A percentile compares a stretch with the other conserved stretches of the same genome.
These are phyloP conservation scores for Glycyrrhiza uralensis DNA, from an alignment of 306 rosid genomes.

Conservation along the genomic window DNA sequence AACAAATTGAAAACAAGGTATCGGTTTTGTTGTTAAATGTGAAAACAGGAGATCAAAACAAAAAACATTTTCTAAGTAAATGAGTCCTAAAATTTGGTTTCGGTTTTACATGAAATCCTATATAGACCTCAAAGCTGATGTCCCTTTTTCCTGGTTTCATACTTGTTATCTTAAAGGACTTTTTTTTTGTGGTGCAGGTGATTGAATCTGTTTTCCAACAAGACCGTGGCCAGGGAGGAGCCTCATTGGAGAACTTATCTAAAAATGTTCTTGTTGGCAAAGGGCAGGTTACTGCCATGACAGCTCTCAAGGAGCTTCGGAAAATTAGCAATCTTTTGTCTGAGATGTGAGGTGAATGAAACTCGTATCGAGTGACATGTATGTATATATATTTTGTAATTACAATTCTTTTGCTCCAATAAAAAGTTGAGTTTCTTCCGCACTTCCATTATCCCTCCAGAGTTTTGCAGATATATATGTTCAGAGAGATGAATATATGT, in stretches of 20 bases:
- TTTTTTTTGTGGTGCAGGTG: slow-evolving; percentile 49
- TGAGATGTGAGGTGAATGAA: slow-evolving; percentile 68
- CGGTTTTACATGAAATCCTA: slow-evolving; percentile 11
- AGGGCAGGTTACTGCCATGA: slow-evolving; percentile 90
- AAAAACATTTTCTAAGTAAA: too few species aligned
- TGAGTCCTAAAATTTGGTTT: too few species aligned
- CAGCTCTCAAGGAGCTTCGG: slow-evolving; percentile 94
- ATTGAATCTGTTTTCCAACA: slow-evolving; percentile 85
- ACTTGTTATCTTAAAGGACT: neutral
- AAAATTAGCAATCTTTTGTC: slow-evolving; percentile 92
- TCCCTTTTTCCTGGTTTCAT: neutral
- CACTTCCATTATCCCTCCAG: slow-evolving; percentile 4
- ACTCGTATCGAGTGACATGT: slow-evolving; percentile 37
- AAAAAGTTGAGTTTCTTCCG: slow-evolving; percentile 32
- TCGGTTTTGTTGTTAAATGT: too few species aligned
- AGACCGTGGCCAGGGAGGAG: slow-evolving; percentile 61
- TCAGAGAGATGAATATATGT: slow-evolving; percentile 35
- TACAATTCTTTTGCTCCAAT: slow-evolving; percentile 49
- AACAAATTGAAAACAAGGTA: too few species aligned
- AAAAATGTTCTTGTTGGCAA: slow-evolving; percentile 68
- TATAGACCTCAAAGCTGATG: neutral
- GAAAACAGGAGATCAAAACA: too few species aligned
- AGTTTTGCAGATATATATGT: slow-evolving; percentile 34
- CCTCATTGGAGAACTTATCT: slow-evolving; percentile 51
- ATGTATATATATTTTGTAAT: slow-evolving; percentile 72